Evolutionary conservation across 1,139 yeast genomes (phyloP).

Genomic region (Blastobotrys indianensis): DNA sequence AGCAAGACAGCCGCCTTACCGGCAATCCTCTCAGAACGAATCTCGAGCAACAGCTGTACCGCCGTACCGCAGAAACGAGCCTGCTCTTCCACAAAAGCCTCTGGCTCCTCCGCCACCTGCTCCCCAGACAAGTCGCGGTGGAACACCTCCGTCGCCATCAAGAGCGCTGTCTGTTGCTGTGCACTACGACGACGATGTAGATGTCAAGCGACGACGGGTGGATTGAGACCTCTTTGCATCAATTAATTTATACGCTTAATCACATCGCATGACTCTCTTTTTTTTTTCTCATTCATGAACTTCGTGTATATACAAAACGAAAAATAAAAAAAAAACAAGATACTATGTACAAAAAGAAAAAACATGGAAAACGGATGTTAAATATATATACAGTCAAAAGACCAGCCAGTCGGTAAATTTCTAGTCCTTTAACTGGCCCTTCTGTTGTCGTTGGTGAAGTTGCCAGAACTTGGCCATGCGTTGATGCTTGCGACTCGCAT

Average conservation of each 20-base stretch:
- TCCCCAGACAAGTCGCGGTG: neutral
- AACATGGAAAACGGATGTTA: no score
- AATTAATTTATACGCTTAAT: neutral
- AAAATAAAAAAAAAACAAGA: no score
- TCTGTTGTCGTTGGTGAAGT: neutral
- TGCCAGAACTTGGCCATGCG: neutral
- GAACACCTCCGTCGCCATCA: conserved; percentile 7
- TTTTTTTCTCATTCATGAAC: neutral
- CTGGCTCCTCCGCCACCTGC: conserved; percentile 6
- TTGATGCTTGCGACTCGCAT: neutral
- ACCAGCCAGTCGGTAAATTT: no score
- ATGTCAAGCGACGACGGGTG: neutral
- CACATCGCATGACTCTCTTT: neutral
- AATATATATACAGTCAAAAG: no score
- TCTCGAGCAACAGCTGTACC: conserved; percentile 4
- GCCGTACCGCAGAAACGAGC: conserved; percentile 2
- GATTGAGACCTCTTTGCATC: neutral
- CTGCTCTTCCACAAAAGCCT: neutral
- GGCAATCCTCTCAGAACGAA: neutral
- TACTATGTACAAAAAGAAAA: no score
- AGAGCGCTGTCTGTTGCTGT: conserved; percentile 6
- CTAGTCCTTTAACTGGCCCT: no score
- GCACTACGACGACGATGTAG: conserved; percentile 6
- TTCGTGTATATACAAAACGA: no score
- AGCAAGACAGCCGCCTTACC: neutral